A percentile compares a stretch with the other conserved stretches of the same genome.
Conservation (phyloP, 164 flowering plant genomes). For the Santalum album region DNA sequence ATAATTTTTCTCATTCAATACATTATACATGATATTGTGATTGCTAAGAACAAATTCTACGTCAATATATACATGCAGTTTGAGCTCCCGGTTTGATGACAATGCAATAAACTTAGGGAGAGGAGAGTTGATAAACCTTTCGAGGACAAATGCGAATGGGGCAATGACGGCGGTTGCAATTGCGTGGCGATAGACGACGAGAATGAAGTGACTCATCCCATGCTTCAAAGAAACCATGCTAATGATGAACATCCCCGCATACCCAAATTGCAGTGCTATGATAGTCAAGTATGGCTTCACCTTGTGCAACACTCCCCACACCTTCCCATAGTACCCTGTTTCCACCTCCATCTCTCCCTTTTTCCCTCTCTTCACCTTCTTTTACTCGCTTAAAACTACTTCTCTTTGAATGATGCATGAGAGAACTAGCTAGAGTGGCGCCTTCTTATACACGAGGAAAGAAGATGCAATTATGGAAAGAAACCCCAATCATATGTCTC, state of each 20-base stretch:
- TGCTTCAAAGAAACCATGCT: conserved; percentile 18
- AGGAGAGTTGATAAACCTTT: conserved; percentile 11
- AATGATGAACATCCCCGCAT: conserved; percentile 26
- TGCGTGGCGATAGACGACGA: conserved; percentile 28
- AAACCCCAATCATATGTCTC: too few species aligned
- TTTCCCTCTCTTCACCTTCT: conserved; percentile 2
- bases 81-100: too few species aligned
- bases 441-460: not conserved
- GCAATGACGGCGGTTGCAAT: conserved; percentile 19
- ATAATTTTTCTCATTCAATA: not conserved
- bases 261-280: conserved; percentile 23
- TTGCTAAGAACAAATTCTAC: not conserved
- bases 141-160: conserved; percentile 24
- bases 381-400: not conserved
- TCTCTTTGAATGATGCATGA: not conserved
- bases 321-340: not conserved
- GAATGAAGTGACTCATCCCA: conserved; percentile 26
- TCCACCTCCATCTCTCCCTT: conserved; percentile 3
- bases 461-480: too few species aligned
- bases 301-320: not conserved
- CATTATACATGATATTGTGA: not conserved
- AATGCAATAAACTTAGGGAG: not conserved
- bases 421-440: not conserved
- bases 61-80: too few species aligned
- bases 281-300: conserved; percentile 13